Conservation (phyloP, 345 rosid species). For the rapeseed (Brassica napus) region DNA sequence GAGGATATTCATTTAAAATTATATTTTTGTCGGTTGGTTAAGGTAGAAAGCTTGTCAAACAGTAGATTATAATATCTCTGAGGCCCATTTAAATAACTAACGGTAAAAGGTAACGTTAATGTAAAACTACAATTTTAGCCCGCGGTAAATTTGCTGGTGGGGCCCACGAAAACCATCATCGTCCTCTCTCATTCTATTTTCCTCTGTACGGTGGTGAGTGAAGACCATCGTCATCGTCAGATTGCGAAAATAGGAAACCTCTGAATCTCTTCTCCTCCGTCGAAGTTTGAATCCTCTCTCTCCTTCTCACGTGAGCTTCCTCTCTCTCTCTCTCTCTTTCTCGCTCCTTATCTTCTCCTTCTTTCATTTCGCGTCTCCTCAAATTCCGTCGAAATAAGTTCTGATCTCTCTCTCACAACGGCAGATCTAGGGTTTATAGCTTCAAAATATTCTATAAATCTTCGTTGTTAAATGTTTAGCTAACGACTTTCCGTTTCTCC, state of each 20-base stretch:
- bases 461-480: not conserved
- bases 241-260: conserved; percentile 13
- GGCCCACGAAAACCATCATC: conserved; percentile 24
- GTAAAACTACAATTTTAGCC: too few species aligned
- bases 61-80: not conserved
- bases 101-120: not conserved
- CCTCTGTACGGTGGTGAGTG: conserved; percentile 29
- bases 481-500: conserved; percentile 11
- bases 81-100: not conserved
- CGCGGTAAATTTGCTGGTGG: conserved; percentile 45
- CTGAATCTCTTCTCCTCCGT: conserved; percentile 42
- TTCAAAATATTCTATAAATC: conserved; percentile 23
- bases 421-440: conserved; percentile 56
- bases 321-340: not conserved
- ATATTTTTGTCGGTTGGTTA: conserved; percentile 10
- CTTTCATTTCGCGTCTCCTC: conserved; percentile 20
- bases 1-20: not conserved
- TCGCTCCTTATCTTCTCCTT: conserved; percentile 6
- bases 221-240: conserved; percentile 15
- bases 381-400: not conserved
- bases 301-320: conserved; percentile 25
- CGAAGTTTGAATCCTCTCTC: conserved; percentile 23
- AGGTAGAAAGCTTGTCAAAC: not conserved
- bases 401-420: not conserved
- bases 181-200: conserved; percentile 39